Evolutionary conservation across 192 early-diverging fungal genomes (phyloP), one percentile per base, ranked within the genome.

Genomic region (Podila epigama): DNA sequence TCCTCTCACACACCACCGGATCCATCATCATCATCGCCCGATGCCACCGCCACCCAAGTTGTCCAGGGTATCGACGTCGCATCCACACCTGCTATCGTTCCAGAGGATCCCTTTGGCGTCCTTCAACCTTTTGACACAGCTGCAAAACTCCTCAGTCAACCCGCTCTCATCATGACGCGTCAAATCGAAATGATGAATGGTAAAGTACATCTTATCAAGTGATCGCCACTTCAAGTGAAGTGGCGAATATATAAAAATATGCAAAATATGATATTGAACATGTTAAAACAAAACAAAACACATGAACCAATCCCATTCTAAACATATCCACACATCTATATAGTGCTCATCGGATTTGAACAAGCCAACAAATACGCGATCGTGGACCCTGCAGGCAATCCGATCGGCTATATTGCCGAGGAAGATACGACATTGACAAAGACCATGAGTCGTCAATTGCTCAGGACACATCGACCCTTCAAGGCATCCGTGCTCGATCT

Each of bases 331-430:
- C 25, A 65, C 1, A 25, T 42, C 31, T 10, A 32, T 80, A 4
- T 66, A 83, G 69, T 79, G 10, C 42, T 60, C 22, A 67, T 79
- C 66, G 91, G 91, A 13, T 94, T 89, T 63, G 93, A 96, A 70
- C 92, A 96, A 68, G 95, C 92, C 12, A 96, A 96, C 85, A 89
- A 89, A 57, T 95, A 96, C 65, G 84, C 91, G 12, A 88, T 96
- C 57, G 86, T 90, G 58, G 89, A 91, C 70, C 79, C 87, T 0
- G 36, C 75, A 20, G 91, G 91, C 34, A 80, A 80, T 29, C 66
- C 86, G n/a, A 87, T 93, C 13, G 94, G 94, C 20, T 94, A 87
- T 56, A 93, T 97, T 83, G 89, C 87, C 5, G 96, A 97, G 69
- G 85, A 95, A 28, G 89, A 91, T 16, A 71, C 75, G 1, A 81